Conservation (phyloP, 306 rosid genomes). For the Luffa aegyptiaca region DNA sequence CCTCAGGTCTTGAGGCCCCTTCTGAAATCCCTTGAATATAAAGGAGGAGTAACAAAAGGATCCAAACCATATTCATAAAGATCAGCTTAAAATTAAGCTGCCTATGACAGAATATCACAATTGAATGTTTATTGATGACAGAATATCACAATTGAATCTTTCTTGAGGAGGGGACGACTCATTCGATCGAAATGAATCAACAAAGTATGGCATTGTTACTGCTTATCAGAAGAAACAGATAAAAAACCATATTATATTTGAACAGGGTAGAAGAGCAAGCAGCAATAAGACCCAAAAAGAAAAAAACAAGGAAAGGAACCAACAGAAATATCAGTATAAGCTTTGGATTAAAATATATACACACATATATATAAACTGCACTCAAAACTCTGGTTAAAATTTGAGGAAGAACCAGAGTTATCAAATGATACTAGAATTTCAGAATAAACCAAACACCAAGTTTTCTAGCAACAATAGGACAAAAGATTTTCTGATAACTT, state of each 20-base stretch:
- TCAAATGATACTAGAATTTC: not conserved
- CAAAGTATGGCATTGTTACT: not conserved
- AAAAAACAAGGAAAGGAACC: not conserved
- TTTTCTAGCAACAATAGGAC: not conserved
- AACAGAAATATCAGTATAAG: not conserved
- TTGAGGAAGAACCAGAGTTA: not conserved
- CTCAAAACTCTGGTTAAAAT: not conserved
- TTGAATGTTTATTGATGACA: not conserved
- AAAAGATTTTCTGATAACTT: not conserved
- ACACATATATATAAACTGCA: not conserved
- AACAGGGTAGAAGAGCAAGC: not conserved
- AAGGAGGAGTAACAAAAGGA: conserved; percentile 19
- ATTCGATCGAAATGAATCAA: not conserved
- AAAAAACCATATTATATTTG: not conserved
- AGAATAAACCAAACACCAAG: not conserved
- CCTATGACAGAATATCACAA: not conserved
- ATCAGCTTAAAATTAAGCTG: not conserved
- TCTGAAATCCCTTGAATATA: conserved; percentile 17
- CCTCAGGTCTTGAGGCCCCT: conserved; percentile 26
- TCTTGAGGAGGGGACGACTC: not conserved
- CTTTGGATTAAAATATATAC: not conserved
- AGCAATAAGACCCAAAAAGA: not conserved
- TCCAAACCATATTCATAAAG: conserved; percentile 23
- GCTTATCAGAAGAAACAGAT: not conserved
- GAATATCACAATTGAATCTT: not conserved